Base-by-base conservation (phyloP, 345 rosid genomes). In the Gossypium rotundifolium region DNA sequence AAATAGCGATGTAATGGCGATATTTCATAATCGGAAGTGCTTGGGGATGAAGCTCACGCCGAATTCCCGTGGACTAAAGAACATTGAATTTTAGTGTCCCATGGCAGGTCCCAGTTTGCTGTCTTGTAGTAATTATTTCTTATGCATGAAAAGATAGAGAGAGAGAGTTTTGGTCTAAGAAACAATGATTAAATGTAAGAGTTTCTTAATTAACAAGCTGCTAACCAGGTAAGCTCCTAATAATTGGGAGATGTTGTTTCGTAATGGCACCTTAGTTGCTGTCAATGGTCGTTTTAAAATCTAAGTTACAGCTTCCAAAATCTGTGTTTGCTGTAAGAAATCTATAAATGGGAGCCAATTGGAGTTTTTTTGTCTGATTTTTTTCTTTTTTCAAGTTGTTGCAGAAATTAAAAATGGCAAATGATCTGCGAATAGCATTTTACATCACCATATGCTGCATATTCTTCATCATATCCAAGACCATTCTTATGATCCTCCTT, bases 401-500 rank as follows among this genome's bases (percentile, higher is more conserved):
- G 61, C 73, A 70, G 73, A 45, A 22, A 33, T 13, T 33, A 10
- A 59, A n/a, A 66, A 94, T 94, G 96, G 87, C 72, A 17, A 84
- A 85, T 71, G 72, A 87, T 63, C 80, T 76, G 74, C 70, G 74
- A 23, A 64, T 87, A 73, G 88, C 84, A 2, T 72, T 90, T 65
- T 94, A 87, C 79, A 83, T 91, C 83, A 85, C 94, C 75, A 58
- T 87, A 72, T 82, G 88, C 80, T 80, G 84, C 74, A 65, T 90
- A 63, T 89, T 81, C 74, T 90, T 92, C 73, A 83, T 90, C 22
- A 66, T 77, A 48, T 90, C 96, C 1, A 92, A 92, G 87, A 83
- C 85, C 67, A 73, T 86, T 14, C 79, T 92, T 54, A 72, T 93
- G 23, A 68, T 92, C 82, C 92, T 94, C 70, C 83, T 85, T 51